Evolutionary conservation across 1,284 basidiomycete genomes (phyloP).

Genomic region (Leucoagaricus sp.): DNA sequence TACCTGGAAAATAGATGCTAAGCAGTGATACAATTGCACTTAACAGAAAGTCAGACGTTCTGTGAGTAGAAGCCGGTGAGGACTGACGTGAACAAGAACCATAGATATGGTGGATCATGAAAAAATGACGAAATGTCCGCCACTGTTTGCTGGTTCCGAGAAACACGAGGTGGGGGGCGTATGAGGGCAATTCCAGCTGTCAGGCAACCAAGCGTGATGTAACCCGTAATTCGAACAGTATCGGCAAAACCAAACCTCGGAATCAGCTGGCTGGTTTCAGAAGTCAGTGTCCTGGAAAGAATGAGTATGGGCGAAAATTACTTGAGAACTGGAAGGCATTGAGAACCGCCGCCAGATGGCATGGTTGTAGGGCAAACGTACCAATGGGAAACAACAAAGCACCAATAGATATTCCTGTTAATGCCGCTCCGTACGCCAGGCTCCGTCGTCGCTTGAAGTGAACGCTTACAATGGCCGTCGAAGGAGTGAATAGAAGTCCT

Average conservation of each 20-base stretch:
- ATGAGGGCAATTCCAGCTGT: not conserved
- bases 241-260: conserved; percentile 15
- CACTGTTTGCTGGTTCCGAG: not conserved
- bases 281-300: not conserved
- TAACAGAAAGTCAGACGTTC: not conserved
- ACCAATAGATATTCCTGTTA: conserved; percentile 18
- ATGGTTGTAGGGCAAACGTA: not conserved
- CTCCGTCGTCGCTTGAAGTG: conserved; percentile 17
- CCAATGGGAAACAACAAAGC: conserved; percentile 18
- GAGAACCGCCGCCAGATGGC: not conserved
- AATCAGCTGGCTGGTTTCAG: conserved; percentile 20
- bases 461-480: conserved; percentile 20
- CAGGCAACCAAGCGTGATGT: conserved; percentile 21
- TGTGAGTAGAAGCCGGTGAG: not conserved
- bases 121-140: conserved; percentile 7
- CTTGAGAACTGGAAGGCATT: conserved; percentile 15
- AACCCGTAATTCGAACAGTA: conserved; percentile 14
- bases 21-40: not conserved
- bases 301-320: not conserved
- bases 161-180: conserved; percentile 2
- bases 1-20: conserved; percentile 13
- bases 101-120: conserved; percentile 7
- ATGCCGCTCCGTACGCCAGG: conserved; percentile 16
- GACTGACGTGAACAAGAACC: conserved; percentile 6
- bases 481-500: conserved; percentile 48